Conservation (phyloP, 1,139 yeast species). For the Suhomyces bribrorum region DNA sequence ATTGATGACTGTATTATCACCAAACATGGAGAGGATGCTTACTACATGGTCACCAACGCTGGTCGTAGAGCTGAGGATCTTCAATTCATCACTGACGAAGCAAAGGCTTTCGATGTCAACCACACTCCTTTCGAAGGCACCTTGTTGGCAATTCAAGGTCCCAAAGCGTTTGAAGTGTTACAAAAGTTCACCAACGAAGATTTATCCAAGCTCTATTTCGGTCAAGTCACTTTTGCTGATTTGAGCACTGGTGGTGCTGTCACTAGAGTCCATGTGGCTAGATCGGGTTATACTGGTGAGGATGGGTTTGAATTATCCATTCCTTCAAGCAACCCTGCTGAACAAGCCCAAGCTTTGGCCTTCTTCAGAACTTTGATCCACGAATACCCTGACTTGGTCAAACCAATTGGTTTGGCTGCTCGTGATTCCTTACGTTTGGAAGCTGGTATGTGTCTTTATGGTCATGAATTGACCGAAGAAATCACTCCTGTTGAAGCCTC, state of each 20-base stretch:
- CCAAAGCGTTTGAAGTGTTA: conserved; percentile 66
- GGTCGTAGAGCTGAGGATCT: conserved; percentile 87
- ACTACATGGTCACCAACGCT: conserved; percentile 94
- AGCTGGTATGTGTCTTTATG: conserved; percentile 98
- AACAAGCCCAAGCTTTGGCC: conserved; percentile 48
- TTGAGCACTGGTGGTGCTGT: conserved; percentile 29
- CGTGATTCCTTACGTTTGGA: conserved; percentile 92
- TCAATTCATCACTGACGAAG: conserved; percentile 57
- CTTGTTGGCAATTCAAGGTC: conserved; percentile 90
- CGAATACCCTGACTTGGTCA: conserved; percentile 57
- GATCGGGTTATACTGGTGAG: conserved; percentile 98
- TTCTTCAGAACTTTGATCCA: conserved; percentile 65
- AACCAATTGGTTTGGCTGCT: conserved; percentile 94
- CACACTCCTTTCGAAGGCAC: conserved; percentile 75
- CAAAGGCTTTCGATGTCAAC: conserved; percentile 45
- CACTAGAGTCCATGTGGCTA: conserved; percentile 64
- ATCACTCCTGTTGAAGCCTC: conserved; percentile 89
- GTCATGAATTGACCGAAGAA: conserved; percentile 82
- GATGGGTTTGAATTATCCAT: conserved; percentile 95
- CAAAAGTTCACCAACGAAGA: conserved; percentile 63
- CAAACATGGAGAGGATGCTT: conserved; percentile 74
- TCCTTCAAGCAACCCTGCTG: conserved; percentile 51
- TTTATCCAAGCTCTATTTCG: conserved; percentile 68
- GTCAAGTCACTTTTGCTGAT: conserved; percentile 61
- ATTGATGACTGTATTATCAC: conserved; percentile 93